A percentile compares a stretch with the other conserved stretches of the same genome.
These are phyloP conservation scores for Aspergillus egyptiacus DNA, from an alignment of 495 filamentous ascomycete genomes.

Conservation along the genomic window DNA sequence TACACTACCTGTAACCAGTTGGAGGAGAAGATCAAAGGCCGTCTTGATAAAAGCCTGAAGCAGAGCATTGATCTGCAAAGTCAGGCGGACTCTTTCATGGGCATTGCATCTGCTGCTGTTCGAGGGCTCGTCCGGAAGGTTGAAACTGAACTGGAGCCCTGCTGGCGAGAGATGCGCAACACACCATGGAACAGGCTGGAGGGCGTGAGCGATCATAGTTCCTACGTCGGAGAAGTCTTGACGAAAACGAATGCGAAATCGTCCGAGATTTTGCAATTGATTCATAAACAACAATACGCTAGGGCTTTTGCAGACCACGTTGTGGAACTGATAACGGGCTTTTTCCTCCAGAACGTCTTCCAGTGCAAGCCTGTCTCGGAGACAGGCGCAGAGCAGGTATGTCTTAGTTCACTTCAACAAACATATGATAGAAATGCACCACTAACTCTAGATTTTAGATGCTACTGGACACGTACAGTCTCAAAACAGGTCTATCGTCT, in stretches of 20 bases:
- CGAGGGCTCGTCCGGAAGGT: constrained; percentile 76
- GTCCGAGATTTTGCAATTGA: constrained; percentile 64
- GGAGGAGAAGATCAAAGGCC: constrained; percentile 87
- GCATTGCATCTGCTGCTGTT: constrained; percentile 83
- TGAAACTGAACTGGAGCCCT: constrained; percentile 72
- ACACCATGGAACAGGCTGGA: constrained; percentile 95
- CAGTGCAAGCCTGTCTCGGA: constrained; percentile 86
- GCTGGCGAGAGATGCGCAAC: constrained; percentile 96
- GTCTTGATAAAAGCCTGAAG: constrained; percentile 72
- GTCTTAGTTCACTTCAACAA: background rate
- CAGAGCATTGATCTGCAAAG: constrained; percentile 78
- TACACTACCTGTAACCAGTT: constrained; percentile 86
- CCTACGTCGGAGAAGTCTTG: constrained; percentile 79
- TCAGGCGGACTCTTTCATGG: constrained; percentile 92
- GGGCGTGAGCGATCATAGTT: constrained; percentile 89
- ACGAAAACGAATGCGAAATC: constrained; percentile 61
- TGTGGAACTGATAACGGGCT: constrained; percentile 73
- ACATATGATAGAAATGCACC: background rate
- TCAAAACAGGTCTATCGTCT: constrained; percentile 70
- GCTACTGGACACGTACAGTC: constrained; percentile 87
- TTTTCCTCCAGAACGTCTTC: constrained; percentile 78
- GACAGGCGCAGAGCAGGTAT: constrained; percentile 89
- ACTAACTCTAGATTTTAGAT: constrained; percentile 49
- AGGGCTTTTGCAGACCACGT: constrained; percentile 91
- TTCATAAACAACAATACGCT: constrained; percentile 92